phyloP scores from a whole-genome alignment of 2,329 filamentous ascomycete genomes.

The Akanthomyces lecanii region DNA sequence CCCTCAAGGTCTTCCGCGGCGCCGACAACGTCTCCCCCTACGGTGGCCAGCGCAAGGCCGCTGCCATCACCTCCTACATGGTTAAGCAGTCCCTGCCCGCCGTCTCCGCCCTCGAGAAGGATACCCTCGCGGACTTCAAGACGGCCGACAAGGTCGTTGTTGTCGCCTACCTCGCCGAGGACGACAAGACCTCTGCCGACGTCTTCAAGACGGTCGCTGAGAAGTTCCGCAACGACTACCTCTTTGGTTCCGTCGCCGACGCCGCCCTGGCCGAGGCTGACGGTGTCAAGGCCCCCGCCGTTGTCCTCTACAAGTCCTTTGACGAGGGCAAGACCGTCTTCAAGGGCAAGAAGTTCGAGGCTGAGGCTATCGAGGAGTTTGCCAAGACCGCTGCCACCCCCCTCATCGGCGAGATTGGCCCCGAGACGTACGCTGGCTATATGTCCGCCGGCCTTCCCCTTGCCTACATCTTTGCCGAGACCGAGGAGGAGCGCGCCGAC shows the following conservation, averaged over 20 bases:
- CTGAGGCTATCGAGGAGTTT: slow-evolving; percentile 75
- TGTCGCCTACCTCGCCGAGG: slow-evolving; percentile 76
- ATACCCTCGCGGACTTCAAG: slow-evolving; percentile 93
- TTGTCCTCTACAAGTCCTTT: slow-evolving; percentile 96
- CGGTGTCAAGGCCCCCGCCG: slow-evolving; percentile 77
- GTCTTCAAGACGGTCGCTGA: slow-evolving; percentile 73
- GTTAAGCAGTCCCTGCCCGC: slow-evolving; percentile 94
- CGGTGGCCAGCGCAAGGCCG: slow-evolving; percentile 82
- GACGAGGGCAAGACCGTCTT: slow-evolving; percentile 92
- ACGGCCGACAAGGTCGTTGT: slow-evolving; percentile 94
- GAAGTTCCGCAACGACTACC: slow-evolving; percentile 80
- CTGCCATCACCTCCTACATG: slow-evolving; percentile 81
- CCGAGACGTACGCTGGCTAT: slow-evolving; percentile 93
- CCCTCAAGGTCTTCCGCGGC: slow-evolving; percentile 97
- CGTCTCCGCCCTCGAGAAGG: slow-evolving; percentile 76
- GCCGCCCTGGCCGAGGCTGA: slow-evolving; percentile 81
- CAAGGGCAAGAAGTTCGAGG: slow-evolving; percentile 69
- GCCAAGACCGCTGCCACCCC: slow-evolving; percentile 81
- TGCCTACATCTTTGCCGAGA: slow-evolving; percentile 97
- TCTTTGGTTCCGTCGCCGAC: slow-evolving; percentile 87
- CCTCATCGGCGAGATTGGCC: slow-evolving; percentile 90
- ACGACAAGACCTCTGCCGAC: slow-evolving; percentile 82
- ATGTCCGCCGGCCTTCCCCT: slow-evolving; percentile 90
- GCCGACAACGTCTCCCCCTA: slow-evolving; percentile 77
- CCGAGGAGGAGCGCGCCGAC: slow-evolving; percentile 77